Base-by-base conservation (phyloP, 2,329 filamentous ascomycete genomes). In the Sporothrix mexicana region DNA sequence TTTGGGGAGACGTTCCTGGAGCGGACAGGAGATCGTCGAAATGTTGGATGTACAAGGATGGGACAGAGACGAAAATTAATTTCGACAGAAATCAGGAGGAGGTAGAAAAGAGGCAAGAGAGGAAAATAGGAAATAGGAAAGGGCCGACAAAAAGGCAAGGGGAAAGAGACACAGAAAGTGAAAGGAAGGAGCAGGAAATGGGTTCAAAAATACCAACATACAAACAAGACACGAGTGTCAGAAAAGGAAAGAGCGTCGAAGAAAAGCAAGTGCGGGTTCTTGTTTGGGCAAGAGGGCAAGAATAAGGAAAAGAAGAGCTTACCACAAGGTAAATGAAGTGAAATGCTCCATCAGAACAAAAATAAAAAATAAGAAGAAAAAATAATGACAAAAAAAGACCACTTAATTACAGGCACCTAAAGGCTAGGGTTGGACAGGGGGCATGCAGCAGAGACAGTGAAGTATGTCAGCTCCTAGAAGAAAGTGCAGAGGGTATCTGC, bases 371-470 rank as follows among this genome's bases (percentile, higher is more conserved):
- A 13, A 25, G 12, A 25, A 45, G 17, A 47, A 17, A n/a, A 51
- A 41, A 23, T 17, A 4, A 41, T 41, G 25, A 7, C n/a, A 3
- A 23, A n/a, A 64, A 64, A 25, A 13, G 9, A 17, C 8, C 9
- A 6, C 5, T 36, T 36, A 36, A 43, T 15, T 25, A 20, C 61
- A 20, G 30, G 41, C 41, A 47, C 12, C 45, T 13, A 47, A 66
- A 45, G 20, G 41, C 61, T 25, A 66, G 61, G 61, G 41, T 47
- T 66, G 41, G 61, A 66, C 59, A 66, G 61, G 61, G 51, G 62
- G 45, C 45, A 49, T 67, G 64, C 64, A 67, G 61, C 20, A 67
- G 30, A 51, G 64, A 47, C 43, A 49, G 41, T 49, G n/a, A 49
- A 30, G 45, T 25, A 53, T 17, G 64, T 67, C 64, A n/a, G 25